phyloP scores from a whole-genome alignment of 1,139 yeast species.

The Yamadazyma songkhlaensis region DNA sequence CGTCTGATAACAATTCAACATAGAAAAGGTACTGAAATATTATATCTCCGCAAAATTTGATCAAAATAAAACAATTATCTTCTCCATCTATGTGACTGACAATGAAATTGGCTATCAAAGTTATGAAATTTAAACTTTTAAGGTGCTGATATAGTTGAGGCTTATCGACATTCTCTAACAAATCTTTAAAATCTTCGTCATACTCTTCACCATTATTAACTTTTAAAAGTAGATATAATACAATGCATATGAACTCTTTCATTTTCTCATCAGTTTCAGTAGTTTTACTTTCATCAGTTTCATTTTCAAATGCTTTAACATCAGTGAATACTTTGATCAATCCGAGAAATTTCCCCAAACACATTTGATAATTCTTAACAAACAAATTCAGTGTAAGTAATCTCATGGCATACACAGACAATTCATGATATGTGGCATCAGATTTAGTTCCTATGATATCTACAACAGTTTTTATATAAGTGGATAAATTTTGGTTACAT shows the following conservation, averaged over 20 bases:
- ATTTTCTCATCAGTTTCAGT: conserved; percentile 11
- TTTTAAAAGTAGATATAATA: conserved; percentile 33
- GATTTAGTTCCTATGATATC: conserved; percentile 24
- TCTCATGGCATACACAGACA: conserved; percentile 35
- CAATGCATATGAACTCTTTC: conserved; percentile 38
- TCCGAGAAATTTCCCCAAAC: conserved; percentile 41
- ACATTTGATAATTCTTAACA: conserved; percentile 33
- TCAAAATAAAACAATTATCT: conserved; percentile 29
- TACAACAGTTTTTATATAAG: conserved; percentile 32
- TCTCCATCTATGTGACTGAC: conserved; percentile 25
- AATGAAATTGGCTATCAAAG: conserved; percentile 40
- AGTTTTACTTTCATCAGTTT: conserved; percentile 8
- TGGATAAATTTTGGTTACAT: conserved; percentile 39
- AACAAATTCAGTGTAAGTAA: conserved; percentile 40
- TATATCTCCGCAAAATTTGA: conserved; percentile 42
- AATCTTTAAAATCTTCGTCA: conserved; percentile 10
- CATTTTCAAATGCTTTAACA: conserved; percentile 13
- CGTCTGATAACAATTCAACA: conserved; percentile 31
- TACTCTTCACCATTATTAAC: conserved; percentile 24
- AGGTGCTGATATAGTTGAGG: conserved; percentile 25
- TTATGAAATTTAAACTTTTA: conserved; percentile 45
- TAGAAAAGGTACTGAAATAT: conserved; percentile 43
- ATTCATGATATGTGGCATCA: conserved; percentile 23
- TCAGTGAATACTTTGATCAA: conserved; percentile 30
- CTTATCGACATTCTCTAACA: conserved; percentile 14